Evolutionary conservation across 768 basidiomycete species (phyloP), one percentile per base, ranked within the genome.

Genomic region (Tephrocybe sp.): DNA sequence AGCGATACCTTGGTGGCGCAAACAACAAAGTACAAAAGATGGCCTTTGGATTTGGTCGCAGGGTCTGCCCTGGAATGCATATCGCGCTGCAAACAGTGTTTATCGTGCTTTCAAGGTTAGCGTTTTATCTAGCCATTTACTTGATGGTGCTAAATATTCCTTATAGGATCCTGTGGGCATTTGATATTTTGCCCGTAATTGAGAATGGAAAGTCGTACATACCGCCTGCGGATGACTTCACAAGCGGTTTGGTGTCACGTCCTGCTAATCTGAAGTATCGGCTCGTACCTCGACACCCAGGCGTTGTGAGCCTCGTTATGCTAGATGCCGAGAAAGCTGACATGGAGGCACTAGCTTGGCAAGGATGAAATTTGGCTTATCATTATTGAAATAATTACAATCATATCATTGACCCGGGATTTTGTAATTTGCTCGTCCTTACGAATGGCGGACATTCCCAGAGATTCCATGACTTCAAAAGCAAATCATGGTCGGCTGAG

Each of bases 31-130:
- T 56, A 15, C 63, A 63, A 27, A 64, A 65, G 15, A 55, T 70
- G 15, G 62, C 68, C 3, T 75, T 73, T 49, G 68, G 73, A 6
- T 73, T 71, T 54, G 73, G 72, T 31, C 56, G 72, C 41, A 59
- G 71, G 25, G 62, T 70, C 12, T 74, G 73, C 44, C 71, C 64
- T 0, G 69, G 67, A 4, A 66, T 65, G 55, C 66, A 66, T 27
- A 60, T 71, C 19, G 70, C 70, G 2, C 56, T 59, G 22, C 64
- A 64, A 44, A 65, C 64, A 1, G 19, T 69, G 11, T 70, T 65
- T 47, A 64, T 68, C 38, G 64, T 64, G 35, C 52, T 68, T 21
- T 64, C 71, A 15, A 58, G 64, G 26, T 41, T n/a, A 16, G 21
- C 4, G 6, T 31, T 31, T 11, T 15, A 13, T 5, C 7, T 34